phyloP scores from a whole-genome alignment of 2,329 filamentous ascomycete genomes.

The Penicillium griseofulvum region DNA sequence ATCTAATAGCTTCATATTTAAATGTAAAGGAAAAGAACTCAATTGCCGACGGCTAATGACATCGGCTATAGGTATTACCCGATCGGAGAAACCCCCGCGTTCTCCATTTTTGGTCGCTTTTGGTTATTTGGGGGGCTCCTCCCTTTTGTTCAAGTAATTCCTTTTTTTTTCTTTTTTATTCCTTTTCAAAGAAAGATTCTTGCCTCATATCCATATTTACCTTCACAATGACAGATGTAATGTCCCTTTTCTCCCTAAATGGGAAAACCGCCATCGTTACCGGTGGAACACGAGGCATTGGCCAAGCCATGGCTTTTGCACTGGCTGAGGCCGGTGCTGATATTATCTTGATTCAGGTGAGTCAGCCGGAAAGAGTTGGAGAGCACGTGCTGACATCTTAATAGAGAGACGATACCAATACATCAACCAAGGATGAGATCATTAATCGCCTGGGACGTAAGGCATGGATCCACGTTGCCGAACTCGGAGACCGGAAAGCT shows the following conservation, averaged over 20 bases:
- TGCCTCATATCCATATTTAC: not conserved
- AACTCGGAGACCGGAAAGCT: conserved; percentile 43
- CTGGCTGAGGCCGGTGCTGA: conserved; percentile 50
- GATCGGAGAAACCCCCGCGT: conserved; percentile 4
- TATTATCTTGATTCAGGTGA: conserved; percentile 44
- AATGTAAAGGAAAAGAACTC: not conserved
- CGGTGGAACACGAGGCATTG: conserved; percentile 49
- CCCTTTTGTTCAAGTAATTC: not conserved
- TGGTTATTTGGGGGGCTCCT: not conserved
- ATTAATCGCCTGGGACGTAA: conserved; percentile 40
- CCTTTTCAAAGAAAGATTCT: not conserved
- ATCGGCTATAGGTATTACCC: conserved; percentile 8
- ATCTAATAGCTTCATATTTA: not conserved
- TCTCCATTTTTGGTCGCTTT: not conserved
- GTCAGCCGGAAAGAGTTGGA: not conserved
- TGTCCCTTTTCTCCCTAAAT: conserved; percentile 39
- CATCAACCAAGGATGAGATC: conserved; percentile 43
- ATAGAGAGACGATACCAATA: conserved; percentile 55
- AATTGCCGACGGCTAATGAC: conserved; percentile 16
- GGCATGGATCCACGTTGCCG: conserved; percentile 44
- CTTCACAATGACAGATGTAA: conserved; percentile 27
- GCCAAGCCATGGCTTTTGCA: conserved; percentile 47
- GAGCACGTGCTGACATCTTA: not conserved
- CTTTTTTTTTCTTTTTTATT: not conserved
- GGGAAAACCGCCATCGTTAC: conserved; percentile 48